Evolutionary conservation across 768 basidiomycete species (phyloP).

Genomic region (Lactarius indigo): DNA sequence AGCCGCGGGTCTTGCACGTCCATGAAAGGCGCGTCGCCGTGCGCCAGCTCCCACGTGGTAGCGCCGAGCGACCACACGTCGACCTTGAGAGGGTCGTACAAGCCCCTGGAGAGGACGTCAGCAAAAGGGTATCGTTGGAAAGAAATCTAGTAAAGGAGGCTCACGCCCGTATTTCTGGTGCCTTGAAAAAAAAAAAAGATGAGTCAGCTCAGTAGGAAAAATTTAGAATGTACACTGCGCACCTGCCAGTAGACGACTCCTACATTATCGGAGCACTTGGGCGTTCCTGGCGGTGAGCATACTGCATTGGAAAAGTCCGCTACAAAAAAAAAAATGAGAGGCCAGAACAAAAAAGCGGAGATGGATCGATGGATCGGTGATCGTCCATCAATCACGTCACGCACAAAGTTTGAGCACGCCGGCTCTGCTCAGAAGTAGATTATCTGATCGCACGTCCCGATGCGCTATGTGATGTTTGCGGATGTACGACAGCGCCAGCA

Average conservation of each 20-base stretch:
- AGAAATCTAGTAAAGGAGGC: constrained; percentile 27
- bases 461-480: constrained; percentile 68
- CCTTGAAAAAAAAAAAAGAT: constrained; percentile 33
- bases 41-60: constrained; percentile 25
- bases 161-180: constrained; percentile 73
- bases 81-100: constrained; percentile 25
- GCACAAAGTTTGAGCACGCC: constrained; percentile 74
- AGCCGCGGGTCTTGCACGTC: constrained; percentile 23
- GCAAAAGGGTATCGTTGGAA: background rate
- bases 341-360: background rate
- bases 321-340: constrained; percentile 5
- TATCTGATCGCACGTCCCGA: constrained; percentile 82
- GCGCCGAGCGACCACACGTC: constrained; percentile 28
- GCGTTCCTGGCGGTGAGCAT: constrained; percentile 47
- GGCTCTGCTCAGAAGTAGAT: constrained; percentile 63
- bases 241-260: constrained; percentile 84
- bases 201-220: background rate
- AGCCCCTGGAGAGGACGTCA: constrained; percentile 10
- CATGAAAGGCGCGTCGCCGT: constrained; percentile 22
- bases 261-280: constrained; percentile 53
- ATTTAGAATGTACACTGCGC: constrained; percentile 23
- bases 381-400: constrained; percentile 1
- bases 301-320: constrained; percentile 83
- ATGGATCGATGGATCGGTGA: background rate
- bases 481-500: constrained; percentile 64